A percentile compares a stretch with the other conserved stretches of the same genome.
phyloP scores from a whole-genome alignment of 352 stramenopile genomes.

The Phytophthora fragariae region DNA sequence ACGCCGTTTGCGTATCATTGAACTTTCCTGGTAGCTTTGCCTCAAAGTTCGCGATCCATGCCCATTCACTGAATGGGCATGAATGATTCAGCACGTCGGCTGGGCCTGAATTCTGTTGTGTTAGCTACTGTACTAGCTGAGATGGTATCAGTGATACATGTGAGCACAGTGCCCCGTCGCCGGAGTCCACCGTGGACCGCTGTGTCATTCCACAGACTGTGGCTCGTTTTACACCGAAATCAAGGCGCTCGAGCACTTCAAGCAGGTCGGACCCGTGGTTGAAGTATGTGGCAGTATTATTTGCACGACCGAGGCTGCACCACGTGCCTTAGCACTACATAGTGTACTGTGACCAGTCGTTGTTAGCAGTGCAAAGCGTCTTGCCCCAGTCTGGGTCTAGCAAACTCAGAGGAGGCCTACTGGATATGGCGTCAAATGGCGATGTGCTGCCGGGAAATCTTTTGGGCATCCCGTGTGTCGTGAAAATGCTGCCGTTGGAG shows the following conservation, averaged over 20 bases:
- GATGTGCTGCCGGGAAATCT: conserved; percentile 25
- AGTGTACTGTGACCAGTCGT: no score
- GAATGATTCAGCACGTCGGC: conserved; percentile 2
- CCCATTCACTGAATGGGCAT: neutral
- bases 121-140: neutral
- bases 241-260: conserved; percentile 14
- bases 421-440: neutral
- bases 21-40: conserved; percentile 34
- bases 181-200: neutral
- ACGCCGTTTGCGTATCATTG: conserved; percentile 30
- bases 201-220: neutral
- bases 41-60: neutral
- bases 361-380: no score
- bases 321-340: no score
- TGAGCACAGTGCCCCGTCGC: no score
- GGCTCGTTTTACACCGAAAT: conserved; percentile 9
- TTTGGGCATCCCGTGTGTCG: conserved; percentile 2
- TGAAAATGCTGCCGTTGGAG: conserved; percentile 29
- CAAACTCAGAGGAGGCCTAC: no score
- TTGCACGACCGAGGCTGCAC: neutral
- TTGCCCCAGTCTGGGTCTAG: no score
- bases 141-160: no score
- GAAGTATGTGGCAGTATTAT: conserved; percentile 1
- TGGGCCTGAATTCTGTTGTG: neutral
- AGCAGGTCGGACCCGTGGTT: conserved; percentile 6